Evolutionary conservation across 2,329 filamentous ascomycete genomes (phyloP).

Genomic region (Herpomyces periplanetae): DNA sequence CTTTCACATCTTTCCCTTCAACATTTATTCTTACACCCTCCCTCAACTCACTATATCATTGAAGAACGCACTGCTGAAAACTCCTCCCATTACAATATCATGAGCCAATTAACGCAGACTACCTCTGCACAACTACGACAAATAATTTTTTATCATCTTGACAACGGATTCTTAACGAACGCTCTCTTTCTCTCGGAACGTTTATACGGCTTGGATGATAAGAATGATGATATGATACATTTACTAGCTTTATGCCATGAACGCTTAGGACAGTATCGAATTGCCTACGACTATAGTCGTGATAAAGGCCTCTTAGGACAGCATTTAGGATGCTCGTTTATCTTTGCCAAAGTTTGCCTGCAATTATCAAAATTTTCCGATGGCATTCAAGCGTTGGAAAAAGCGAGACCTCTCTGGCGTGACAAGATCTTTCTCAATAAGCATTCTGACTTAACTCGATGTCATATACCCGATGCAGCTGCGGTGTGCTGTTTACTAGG

Average conservation of each 20-base stretch:
- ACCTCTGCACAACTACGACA: constrained; percentile 25
- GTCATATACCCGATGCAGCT: constrained; percentile 40
- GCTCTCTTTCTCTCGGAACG: constrained; percentile 76
- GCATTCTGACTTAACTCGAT: constrained; percentile 33
- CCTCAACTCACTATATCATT: too few relatives aligned
- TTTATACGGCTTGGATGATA: constrained; percentile 41
- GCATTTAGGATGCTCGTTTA: constrained; percentile 54
- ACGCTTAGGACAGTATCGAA: constrained; percentile 38
- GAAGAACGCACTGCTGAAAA: too few relatives aligned
- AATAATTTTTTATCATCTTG: constrained; percentile 31
- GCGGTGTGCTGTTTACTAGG: constrained; percentile 48
- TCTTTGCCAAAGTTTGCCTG: constrained; percentile 64
- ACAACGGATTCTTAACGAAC: constrained; percentile 59
- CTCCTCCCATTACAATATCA: too few relatives aligned
- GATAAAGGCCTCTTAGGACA: constrained; percentile 23
- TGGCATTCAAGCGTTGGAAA: constrained; percentile 48
- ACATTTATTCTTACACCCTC: too few relatives aligned
- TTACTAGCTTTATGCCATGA: constrained; percentile 53
- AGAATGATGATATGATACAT: constrained; percentile 38
- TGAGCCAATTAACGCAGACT: too few relatives aligned
- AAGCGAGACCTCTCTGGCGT: constrained; percentile 32
- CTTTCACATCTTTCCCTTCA: too few relatives aligned
- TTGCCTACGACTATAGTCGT: constrained; percentile 48
- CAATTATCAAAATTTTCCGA: constrained; percentile 37
- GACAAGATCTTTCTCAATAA: constrained; percentile 20